phyloP scores from a whole-genome alignment of 2,329 filamentous ascomycete species.

The Ophiognomonia clavigignenti-juglandacearum region DNA sequence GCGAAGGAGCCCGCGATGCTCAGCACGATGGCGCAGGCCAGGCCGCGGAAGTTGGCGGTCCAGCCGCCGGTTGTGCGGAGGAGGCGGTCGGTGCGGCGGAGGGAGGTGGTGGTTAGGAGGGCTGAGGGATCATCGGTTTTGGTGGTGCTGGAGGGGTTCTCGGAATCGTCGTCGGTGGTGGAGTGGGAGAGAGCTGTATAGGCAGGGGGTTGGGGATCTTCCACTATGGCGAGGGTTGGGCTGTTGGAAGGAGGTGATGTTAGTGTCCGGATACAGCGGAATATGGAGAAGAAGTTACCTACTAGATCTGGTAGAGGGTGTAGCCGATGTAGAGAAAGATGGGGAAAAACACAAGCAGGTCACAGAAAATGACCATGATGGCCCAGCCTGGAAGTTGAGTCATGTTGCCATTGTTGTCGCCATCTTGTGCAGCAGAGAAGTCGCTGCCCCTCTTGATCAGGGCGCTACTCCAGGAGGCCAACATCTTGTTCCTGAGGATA shows the following conservation, averaged over 20 bases:
- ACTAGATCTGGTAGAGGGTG: slow-evolving; percentile 29
- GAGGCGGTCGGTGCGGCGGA: slow-evolving; percentile 46
- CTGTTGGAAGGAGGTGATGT: slow-evolving; percentile 29
- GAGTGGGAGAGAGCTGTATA: slow-evolving; percentile 47
- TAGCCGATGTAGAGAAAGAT: slow-evolving; percentile 41
- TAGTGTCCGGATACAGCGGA: too few species aligned
- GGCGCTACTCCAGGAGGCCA: too few species aligned
- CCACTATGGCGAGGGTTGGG: slow-evolving; percentile 51
- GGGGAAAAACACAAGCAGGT: slow-evolving; percentile 42
- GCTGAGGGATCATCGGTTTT: slow-evolving; percentile 28
- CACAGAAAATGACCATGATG: slow-evolving; percentile 31
- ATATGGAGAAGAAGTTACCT: too few species aligned
- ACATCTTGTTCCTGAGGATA: too few species aligned
- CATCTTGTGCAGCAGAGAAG: neutral
- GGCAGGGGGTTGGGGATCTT: slow-evolving; percentile 51
- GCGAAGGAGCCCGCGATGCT: slow-evolving; percentile 30
- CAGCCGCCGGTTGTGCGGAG: slow-evolving; percentile 61
- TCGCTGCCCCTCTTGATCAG: slow-evolving; percentile 12
- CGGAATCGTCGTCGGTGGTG: slow-evolving; percentile 27
- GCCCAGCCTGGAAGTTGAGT: slow-evolving; percentile 34
- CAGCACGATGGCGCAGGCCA: slow-evolving; percentile 45
- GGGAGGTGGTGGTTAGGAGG: slow-evolving; percentile 46
- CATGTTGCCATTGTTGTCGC: slow-evolving; percentile 2
- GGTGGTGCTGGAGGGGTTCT: slow-evolving; percentile 28
- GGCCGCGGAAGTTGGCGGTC: slow-evolving; percentile 64